Evolutionary conservation across 768 basidiomycete species (phyloP).

Genomic region (Kwoniella sp.): DNA sequence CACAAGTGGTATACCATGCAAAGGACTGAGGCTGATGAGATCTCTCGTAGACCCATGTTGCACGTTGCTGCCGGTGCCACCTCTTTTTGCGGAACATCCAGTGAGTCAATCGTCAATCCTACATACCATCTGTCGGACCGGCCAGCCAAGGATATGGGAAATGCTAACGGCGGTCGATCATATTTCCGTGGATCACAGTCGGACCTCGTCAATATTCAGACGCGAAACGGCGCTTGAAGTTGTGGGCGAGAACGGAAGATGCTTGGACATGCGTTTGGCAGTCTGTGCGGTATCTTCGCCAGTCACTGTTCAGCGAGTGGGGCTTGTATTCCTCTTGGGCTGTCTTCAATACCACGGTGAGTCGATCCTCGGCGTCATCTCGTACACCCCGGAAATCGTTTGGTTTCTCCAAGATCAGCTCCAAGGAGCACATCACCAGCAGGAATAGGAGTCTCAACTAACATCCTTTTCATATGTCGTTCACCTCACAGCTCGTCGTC

Average conservation of each 20-base stretch:
- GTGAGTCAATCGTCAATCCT: constrained; percentile 12
- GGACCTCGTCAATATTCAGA: constrained; percentile 39
- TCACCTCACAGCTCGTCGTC: constrained; percentile 28
- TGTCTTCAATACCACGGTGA: constrained; percentile 37
- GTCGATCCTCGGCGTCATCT: constrained; percentile 7
- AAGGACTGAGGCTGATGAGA: not conserved
- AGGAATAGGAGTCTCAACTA: not conserved
- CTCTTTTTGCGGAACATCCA: constrained; percentile 34
- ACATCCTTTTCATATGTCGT: not conserved
- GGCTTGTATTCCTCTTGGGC: constrained; percentile 45
- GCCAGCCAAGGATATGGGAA: no score
- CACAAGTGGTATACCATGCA: no score
- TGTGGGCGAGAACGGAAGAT: constrained; percentile 49
- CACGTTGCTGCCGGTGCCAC: constrained; percentile 40
- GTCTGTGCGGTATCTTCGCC: constrained; percentile 39
- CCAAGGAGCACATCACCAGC: no score
- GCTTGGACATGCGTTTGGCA: constrained; percentile 49
- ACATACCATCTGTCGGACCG: not conserved
- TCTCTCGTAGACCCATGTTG: constrained; percentile 39
- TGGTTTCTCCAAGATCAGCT: no score
- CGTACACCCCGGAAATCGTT: no score
- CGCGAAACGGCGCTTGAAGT: constrained; percentile 34
- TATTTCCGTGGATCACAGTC: constrained; percentile 16
- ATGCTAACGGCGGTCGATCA: not conserved
- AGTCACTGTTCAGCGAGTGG: constrained; percentile 38